Evolutionary conservation across 345 rosid genomes (phyloP).

Genomic region (Turnera subulata): DNA sequence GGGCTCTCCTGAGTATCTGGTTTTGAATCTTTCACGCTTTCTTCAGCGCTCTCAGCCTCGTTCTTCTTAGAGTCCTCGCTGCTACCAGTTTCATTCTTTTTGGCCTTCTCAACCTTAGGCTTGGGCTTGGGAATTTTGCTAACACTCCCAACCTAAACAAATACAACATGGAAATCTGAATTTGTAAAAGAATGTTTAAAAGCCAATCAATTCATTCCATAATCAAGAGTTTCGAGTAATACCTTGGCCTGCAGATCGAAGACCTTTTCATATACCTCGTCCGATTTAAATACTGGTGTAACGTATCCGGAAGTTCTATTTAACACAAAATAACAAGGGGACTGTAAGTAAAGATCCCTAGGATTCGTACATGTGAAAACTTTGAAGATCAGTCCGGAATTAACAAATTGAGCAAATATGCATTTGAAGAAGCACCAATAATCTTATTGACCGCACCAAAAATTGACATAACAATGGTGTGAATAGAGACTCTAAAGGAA

Average conservation of each 20-base stretch:
- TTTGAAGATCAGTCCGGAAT: not conserved
- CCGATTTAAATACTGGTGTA: conserved; percentile 71
- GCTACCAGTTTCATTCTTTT: conserved; percentile 52
- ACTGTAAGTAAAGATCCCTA: not conserved
- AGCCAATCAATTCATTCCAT: too few species aligned
- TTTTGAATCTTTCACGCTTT: conserved; percentile 25
- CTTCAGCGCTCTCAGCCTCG: conserved; percentile 41
- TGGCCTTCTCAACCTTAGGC: conserved; percentile 77
- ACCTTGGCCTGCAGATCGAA: conserved; percentile 80
- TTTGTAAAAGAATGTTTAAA: not conserved
- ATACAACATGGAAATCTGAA: not conserved
- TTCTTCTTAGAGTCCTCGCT: conserved; percentile 34
- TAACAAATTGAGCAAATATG: not conserved
- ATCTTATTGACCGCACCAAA: too few species aligned
- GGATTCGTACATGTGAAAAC: not conserved
- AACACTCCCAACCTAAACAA: conserved; percentile 48
- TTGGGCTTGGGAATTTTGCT: conserved; percentile 85
- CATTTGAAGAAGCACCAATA: too few species aligned
- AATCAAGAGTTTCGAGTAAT: not conserved
- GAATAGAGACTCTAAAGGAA: too few species aligned
- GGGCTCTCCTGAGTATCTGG: conserved; percentile 31
- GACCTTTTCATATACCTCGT: conserved; percentile 61
- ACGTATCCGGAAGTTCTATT: conserved; percentile 55
- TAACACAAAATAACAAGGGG: not conserved
- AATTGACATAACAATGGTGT: too few species aligned